phyloP scores from a whole-genome alignment of 352 stramenopile genomes.

The Halophytophthora batemanensis region DNA sequence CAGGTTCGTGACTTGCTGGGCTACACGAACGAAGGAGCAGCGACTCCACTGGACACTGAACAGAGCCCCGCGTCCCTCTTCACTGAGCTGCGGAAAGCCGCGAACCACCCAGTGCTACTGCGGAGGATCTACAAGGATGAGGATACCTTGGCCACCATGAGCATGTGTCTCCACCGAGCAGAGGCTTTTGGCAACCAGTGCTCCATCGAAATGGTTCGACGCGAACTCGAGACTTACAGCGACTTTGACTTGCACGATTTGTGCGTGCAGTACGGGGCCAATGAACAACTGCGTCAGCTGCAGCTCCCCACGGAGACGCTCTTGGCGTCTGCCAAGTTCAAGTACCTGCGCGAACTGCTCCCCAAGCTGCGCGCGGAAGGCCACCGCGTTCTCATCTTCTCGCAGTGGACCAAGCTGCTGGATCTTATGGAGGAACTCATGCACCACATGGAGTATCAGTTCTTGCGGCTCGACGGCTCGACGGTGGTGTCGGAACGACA shows the following conservation, averaged over 20 bases:
- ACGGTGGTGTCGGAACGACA: conserved; percentile 92
- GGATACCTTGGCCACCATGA: conserved; percentile 80
- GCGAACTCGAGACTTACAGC: conserved; percentile 92
- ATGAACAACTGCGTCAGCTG: conserved; percentile 78
- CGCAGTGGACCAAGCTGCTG: conserved; percentile 97
- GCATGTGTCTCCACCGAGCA: conserved; percentile 66
- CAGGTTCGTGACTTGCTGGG: conserved; percentile 49
- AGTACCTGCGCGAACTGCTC: conserved; percentile 93
- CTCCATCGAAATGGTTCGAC: conserved; percentile 78
- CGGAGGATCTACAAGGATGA: conserved; percentile 75
- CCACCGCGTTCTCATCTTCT: conserved; percentile 99
- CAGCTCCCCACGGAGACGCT: conserved; percentile 88
- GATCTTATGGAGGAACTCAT: conserved; percentile 98
- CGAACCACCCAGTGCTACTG: conserved; percentile 96
- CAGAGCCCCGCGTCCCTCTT: conserved; percentile 81
- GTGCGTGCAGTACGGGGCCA: conserved; percentile 84
- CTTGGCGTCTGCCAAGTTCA: conserved; percentile 94
- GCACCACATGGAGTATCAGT: conserved; percentile 82
- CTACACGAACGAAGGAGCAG: conserved; percentile 14
- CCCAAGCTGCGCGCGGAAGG: conserved; percentile 93
- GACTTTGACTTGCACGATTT: conserved; percentile 96
- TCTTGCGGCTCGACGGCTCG: conserved; percentile 96
- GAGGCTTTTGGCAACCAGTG: conserved; percentile 87
- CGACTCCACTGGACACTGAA: conserved; percentile 15
- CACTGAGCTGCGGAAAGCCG: conserved; percentile 95